phyloP scores from a whole-genome alignment of 805 yeast genomes.

The Kodamaea kakaduensis region DNA sequence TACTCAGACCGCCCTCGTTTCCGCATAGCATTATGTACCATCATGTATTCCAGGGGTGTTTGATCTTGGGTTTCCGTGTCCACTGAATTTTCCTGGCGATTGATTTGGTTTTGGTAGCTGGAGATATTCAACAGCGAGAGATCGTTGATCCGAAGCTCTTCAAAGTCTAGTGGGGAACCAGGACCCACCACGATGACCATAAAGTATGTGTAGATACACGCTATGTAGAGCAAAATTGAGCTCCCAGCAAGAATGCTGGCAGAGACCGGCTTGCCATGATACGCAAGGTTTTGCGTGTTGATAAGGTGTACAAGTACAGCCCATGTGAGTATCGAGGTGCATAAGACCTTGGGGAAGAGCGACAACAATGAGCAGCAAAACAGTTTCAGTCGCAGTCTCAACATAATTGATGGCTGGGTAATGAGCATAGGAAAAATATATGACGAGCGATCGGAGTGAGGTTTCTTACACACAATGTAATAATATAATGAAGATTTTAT shows the following conservation, averaged over 20 bases:
- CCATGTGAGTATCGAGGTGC: constrained; percentile 44
- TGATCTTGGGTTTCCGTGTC: not conserved
- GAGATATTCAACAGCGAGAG: constrained; percentile 11
- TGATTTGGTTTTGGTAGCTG: constrained; percentile 1
- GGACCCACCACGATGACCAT: constrained; percentile 52
- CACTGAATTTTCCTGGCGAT: not conserved
- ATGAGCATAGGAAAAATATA: too few species aligned
- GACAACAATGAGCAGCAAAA: constrained; percentile 5
- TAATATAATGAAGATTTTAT: too few species aligned
- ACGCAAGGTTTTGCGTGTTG: constrained; percentile 15
- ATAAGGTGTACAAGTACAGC: constrained; percentile 38
- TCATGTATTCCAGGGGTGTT: constrained; percentile 30
- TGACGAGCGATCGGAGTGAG: too few species aligned
- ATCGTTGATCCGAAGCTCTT: constrained; percentile 33
- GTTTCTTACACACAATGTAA: too few species aligned
- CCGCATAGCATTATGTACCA: constrained; percentile 39
- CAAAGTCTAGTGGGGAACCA: constrained; percentile 62
- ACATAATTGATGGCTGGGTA: constrained; percentile 8
- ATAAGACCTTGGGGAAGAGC: constrained; percentile 48
- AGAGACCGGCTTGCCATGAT: constrained; percentile 8
- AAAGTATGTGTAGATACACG: constrained; percentile 50
- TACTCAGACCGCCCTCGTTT: constrained; percentile 35
- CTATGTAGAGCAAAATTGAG: constrained; percentile 26
- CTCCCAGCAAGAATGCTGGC: constrained; percentile 18
- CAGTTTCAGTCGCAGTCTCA: constrained; percentile 9